These are phyloP conservation scores for Talaromyces marneffei DNA, from an alignment of 2,329 filamentous ascomycete genomes.

Conservation along the genomic window DNA sequence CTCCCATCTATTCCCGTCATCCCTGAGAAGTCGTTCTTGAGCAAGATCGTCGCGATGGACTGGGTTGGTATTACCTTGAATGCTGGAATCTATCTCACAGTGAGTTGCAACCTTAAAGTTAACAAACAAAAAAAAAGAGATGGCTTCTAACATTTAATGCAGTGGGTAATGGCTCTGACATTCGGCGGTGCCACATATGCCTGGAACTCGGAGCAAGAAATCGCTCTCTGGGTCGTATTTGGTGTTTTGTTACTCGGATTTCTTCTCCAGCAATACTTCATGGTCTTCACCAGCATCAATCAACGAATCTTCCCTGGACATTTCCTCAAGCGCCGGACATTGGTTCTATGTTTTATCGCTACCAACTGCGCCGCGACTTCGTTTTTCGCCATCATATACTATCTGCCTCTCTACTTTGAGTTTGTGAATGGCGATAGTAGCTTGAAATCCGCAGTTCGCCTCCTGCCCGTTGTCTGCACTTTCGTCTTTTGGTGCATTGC, in stretches of 20 bases:
- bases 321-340: neutral
- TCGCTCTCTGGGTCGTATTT: neutral
- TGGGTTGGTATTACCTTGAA: neutral
- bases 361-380: neutral
- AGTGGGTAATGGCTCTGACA: neutral
- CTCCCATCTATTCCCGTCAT: constrained; percentile 24
- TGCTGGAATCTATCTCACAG: neutral
- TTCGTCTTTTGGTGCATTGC: neutral
- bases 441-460: neutral
- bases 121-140: neutral
- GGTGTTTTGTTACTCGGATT: neutral
- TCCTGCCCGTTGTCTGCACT: neutral
- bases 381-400: neutral
- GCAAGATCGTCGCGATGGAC: neutral
- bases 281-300: neutral
- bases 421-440: neutral
- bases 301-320: neutral
- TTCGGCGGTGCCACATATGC: neutral
- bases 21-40: neutral
- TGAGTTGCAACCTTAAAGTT: neutral
- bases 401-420: neutral
- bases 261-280: neutral
- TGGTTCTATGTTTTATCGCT: neutral
- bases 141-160: neutral
- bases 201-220: neutral